A percentile compares a stretch with the other conserved stretches of the same genome.
Evolutionary conservation across 2,329 filamentous ascomycete genomes (phyloP).

Genomic region (Fusarium cicatricum): DNA sequence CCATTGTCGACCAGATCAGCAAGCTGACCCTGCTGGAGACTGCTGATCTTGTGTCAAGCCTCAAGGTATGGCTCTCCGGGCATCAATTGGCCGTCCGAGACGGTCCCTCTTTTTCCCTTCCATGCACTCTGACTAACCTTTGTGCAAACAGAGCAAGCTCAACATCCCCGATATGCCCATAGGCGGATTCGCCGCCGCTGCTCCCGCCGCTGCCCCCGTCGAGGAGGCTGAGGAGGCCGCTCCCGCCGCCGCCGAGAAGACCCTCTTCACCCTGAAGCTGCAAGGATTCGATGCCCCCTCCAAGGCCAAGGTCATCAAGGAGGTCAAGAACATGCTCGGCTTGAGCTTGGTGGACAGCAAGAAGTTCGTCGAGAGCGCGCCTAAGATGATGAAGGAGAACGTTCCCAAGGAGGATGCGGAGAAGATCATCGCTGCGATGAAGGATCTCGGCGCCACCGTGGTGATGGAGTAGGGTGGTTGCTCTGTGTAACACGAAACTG

Average conservation of each 20-base stretch:
- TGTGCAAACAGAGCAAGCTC: constrained; percentile 73
- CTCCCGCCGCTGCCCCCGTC: constrained; percentile 63
- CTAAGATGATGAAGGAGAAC: constrained; percentile 99
- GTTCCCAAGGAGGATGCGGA: constrained; percentile 99
- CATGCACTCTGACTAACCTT: constrained; percentile 23
- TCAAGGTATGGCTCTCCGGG: constrained; percentile 75
- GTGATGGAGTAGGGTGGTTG: constrained; percentile 78
- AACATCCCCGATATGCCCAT: constrained; percentile 99
- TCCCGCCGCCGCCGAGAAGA: constrained; percentile 91
- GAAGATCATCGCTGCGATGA: constrained; percentile 96
- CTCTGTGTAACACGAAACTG: constrained; percentile 26
- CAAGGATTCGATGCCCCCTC: constrained; percentile 84
- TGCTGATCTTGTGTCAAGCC: constrained; percentile 88
- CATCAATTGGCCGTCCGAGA: constrained; percentile 20
- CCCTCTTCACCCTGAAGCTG: constrained; percentile 95
- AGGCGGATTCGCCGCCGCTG: constrained; percentile 83
- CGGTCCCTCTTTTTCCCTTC: neutral
- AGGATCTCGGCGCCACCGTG: constrained; percentile 89
- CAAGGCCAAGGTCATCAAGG: constrained; percentile 99
- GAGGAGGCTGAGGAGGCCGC: constrained; percentile 90
- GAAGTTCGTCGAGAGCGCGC: constrained; percentile 99
- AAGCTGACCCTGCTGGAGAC: constrained; percentile 98
- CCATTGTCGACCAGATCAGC: constrained; percentile 98
- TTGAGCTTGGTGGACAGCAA: constrained; percentile 98
- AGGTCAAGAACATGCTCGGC: constrained; percentile 95